Conservation (phyloP, 1,284 basidiomycete species). For the Abortiporus biennis region DNA sequence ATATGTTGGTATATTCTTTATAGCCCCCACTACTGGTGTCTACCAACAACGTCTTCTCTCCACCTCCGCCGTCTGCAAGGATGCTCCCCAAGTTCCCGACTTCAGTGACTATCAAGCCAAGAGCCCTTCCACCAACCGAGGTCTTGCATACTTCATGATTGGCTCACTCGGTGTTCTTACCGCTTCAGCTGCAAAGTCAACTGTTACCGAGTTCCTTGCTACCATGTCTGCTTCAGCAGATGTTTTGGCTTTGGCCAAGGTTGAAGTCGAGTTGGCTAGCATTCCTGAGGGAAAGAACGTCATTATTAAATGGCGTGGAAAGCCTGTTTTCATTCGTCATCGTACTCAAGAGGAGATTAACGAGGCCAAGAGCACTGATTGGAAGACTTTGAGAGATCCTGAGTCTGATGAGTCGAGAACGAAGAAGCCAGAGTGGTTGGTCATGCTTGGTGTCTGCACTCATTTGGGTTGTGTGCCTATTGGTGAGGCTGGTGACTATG, state of each 20-base stretch:
- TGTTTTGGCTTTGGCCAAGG: conserved; percentile 96
- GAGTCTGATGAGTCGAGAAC: conserved; percentile 84
- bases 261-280: conserved; percentile 86
- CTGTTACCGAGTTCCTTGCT: conserved; percentile 90
- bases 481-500: conserved; percentile 95
- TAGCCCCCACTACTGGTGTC: conserved; percentile 45
- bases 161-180: conserved; percentile 93
- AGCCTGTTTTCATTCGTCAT: conserved; percentile 99
- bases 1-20: not conserved
- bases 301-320: conserved; percentile 99
- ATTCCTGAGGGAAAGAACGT: conserved; percentile 99
- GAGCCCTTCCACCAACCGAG: conserved; percentile 69
- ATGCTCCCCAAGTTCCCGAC: conserved; percentile 82
- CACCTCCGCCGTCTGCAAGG: conserved; percentile 58
- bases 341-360: conserved; percentile 90
- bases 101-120: conserved; percentile 79
- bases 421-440: conserved; percentile 97
- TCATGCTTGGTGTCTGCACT: conserved; percentile 98
- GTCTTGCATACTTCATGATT: conserved; percentile 96
- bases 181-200: conserved; percentile 92
- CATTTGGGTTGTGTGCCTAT: conserved; percentile 99
- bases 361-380: conserved; percentile 83
- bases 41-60: conserved; percentile 70
- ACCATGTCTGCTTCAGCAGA: conserved; percentile 98
- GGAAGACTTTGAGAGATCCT: conserved; percentile 90